Base-by-base conservation (phyloP, 768 basidiomycete species). In the Phanerodontia chrysosporium region DNA sequence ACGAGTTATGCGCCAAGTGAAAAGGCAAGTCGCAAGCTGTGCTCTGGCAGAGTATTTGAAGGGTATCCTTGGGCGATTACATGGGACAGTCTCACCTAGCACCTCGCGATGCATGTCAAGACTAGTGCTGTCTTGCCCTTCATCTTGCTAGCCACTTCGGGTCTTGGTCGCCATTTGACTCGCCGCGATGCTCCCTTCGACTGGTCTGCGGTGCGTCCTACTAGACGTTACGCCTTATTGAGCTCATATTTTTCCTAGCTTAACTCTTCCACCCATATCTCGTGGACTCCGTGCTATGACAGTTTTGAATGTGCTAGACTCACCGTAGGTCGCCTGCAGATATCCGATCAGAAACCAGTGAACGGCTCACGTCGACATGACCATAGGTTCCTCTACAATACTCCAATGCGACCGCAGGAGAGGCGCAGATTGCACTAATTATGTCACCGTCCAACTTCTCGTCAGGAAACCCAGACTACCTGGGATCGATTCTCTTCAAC, bases 301-400 rank as follows among this genome's bases (percentile, higher is more conserved):
- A 45, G 13, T 2, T 56, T 59, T 36, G 14, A 59, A 30, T 59
- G 58, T 45, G 39, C 58, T 7, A 22, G 58, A 29, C 30, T 59
- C 25, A 45, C 70, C 66, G 68, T 72, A 8, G 67, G 72, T 12
- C 42, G 70, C 21, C n/a, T n/a, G n/a, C n/a, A n/a, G n/a, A n/a
- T n/a, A n/a, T n/a, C n/a, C n/a, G n/a, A n/a, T n/a, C n/a, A n/a
- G n/a, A n/a, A n/a, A n/a, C n/a, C n/a, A n/a, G n/a, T n/a, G n/a
- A n/a, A n/a, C n/a, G n/a, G n/a, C n/a, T n/a, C n/a, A n/a, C n/a
- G n/a, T n/a, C n/a, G n/a, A n/a, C n/a, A n/a, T n/a, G n/a, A n/a
- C n/a, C n/a, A n/a, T n/a, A 53, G 52, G 73, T 73, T 3, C 73
- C 73, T 4, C 56, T 72, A 8, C 68, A 74, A 45, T 73, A 74